Evolutionary conservation across 2,329 filamentous ascomycete species (phyloP), one percentile per base, ranked within the genome.

Genomic region (Macrophomina phaseolina): DNA sequence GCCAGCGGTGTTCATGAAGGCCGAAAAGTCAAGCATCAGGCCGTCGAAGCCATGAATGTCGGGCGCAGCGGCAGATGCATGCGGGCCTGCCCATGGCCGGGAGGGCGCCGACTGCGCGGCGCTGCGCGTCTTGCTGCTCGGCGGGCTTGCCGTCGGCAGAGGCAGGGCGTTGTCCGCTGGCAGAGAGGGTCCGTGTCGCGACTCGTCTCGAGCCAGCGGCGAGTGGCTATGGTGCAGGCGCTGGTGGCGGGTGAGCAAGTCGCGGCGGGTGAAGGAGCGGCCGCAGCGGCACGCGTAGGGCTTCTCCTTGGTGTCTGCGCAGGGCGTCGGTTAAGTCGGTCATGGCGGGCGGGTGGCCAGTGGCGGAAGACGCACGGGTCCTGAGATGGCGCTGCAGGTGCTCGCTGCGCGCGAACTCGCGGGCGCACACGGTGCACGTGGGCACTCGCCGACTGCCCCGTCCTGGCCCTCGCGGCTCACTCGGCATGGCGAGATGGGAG

Each of bases 311-410:
- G 61, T 64, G 34, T 64, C 61, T 64, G 18, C 32, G n/a, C 46
- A n/a, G 30, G 23, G 23, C 45, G 32, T 49, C 32, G 58, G 42
- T 48, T 76, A 53, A 66, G 67, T 72, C 53, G 73, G 69, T 56
- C 12, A 45, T 14, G 16, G 42, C 55, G 56, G 56, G 7, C 64
- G n/a, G 56, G 62, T 65, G 46, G 51, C 52, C 18, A 42, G 32
- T 49, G 52, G 51, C 58, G 49, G 68, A 65, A 67, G 62, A 75
- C 73, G 55, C 66, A 75, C 73, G 73, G 18, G 61, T 64, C 42
- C 61, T 18, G n/a, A 64, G 46, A 23, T 64, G 61, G 7, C 61
- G 61, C 28, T 64, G 61, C 30, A 64, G 61, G 36, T 64, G 61
- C 16, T 64, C 61, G 14, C 45, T 49, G 42, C 45, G 58, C 11